Evolutionary conservation across 768 basidiomycete species (phyloP).

Genomic region (Psilocybe cyanescens): DNA sequence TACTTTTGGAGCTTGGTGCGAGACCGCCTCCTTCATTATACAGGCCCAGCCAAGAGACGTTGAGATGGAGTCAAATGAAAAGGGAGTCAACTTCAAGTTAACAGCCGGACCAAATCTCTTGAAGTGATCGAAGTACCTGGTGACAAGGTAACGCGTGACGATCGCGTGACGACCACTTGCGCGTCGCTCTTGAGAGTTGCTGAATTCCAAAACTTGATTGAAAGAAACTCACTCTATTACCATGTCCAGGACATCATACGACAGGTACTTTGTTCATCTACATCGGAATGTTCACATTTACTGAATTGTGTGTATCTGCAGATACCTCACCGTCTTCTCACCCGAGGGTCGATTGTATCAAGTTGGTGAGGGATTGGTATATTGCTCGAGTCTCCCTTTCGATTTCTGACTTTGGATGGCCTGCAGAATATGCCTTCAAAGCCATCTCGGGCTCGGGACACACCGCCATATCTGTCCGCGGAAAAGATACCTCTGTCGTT

Average conservation of each 20-base stretch:
- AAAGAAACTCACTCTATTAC: constrained; percentile 28
- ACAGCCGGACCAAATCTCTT: neutral
- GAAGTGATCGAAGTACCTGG: constrained; percentile 11
- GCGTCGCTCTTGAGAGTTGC: constrained; percentile 38
- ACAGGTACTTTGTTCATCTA: constrained; percentile 54
- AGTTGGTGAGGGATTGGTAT: constrained; percentile 73
- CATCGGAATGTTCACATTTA: neutral
- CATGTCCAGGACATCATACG: constrained; percentile 96
- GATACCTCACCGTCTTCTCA: constrained; percentile 96
- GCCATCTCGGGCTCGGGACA: constrained; percentile 97
- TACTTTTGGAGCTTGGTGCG: constrained; percentile 80
- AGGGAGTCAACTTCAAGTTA: constrained; percentile 4
- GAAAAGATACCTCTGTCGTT: constrained; percentile 93
- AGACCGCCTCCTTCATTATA: constrained; percentile 81
- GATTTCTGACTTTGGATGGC: constrained; percentile 17
- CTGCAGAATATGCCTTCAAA: constrained; percentile 97
- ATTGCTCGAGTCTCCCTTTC: constrained; percentile 2
- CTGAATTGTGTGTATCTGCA: constrained; percentile 26
- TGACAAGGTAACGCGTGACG: constrained; percentile 37
- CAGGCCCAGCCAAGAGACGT: constrained; percentile 16
- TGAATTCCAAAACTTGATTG: neutral
- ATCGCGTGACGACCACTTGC: constrained; percentile 59
- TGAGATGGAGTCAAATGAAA: constrained; percentile 3
- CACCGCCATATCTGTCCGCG: constrained; percentile 90
- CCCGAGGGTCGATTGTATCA: constrained; percentile 98